Evolutionary conservation across 176 grass and related monocot species (phyloP).

Genomic region (Eleusine indica): DNA sequence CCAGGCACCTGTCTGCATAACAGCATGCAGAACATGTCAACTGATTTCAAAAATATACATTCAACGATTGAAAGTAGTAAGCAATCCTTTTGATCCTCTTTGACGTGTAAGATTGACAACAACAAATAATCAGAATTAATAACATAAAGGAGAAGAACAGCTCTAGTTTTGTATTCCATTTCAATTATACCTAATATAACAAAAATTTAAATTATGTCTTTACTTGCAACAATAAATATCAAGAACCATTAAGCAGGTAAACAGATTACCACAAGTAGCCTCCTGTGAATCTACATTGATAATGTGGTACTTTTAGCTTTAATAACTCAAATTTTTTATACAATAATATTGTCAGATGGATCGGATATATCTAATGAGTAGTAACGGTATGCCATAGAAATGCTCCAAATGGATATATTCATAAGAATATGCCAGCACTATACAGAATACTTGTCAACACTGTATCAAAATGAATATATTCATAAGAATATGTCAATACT

Average conservation of each 20-base stretch:
- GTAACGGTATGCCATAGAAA: background rate
- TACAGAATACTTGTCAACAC: background rate
- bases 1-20: background rate
- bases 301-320: too few relatives aligned
- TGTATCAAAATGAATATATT: background rate
- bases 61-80: background rate
- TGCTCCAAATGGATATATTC: background rate
- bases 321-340: background rate
- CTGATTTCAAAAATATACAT: background rate
- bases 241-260: background rate
- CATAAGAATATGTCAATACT: background rate
- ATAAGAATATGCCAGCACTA: background rate
- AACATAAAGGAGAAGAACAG: too few relatives aligned
- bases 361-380: background rate
- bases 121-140: too few relatives aligned
- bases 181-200: too few relatives aligned
- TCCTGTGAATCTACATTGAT: too few relatives aligned
- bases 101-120: background rate
- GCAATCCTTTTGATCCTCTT: background rate
- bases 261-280: too few relatives aligned
- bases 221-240: background rate
- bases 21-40: background rate
- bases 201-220: background rate
- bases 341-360: background rate
- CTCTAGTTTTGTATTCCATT: too few relatives aligned